Conservation (phyloP, 805 yeast species). For the Yamadazyma sp. region DNA sequence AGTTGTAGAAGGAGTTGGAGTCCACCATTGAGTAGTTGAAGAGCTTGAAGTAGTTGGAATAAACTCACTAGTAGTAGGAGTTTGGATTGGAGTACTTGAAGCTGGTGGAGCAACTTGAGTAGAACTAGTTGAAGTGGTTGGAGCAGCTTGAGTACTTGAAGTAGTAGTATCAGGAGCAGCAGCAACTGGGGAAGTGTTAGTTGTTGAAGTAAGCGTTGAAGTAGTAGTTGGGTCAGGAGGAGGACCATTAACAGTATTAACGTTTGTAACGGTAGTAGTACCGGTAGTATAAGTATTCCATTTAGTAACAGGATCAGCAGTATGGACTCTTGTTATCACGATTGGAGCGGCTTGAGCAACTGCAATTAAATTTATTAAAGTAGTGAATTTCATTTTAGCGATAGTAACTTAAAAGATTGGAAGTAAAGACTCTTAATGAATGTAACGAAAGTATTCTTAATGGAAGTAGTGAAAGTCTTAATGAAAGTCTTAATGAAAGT, state of each 20-base stretch:
- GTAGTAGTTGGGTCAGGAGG: constrained; percentile 16
- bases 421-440: too few species aligned
- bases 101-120: constrained; percentile 5
- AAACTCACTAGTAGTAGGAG: constrained; percentile 1
- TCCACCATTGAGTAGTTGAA: constrained; percentile 7
- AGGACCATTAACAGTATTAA: constrained; percentile 16
- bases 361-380: constrained; percentile 16
- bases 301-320: constrained; percentile 27
- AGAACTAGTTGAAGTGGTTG: constrained; percentile 8
- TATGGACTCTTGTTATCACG: constrained; percentile 20
- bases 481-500: too few species aligned
- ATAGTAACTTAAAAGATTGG: too few species aligned
- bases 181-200: constrained; percentile 1
- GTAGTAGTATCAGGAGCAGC: constrained; percentile 1
- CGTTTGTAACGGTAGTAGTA: constrained; percentile 14
- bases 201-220: neutral
- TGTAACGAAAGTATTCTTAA: too few species aligned
- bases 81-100: constrained; percentile 6
- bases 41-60: constrained; percentile 8
- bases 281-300: constrained; percentile 20
- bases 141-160: constrained; percentile 7
- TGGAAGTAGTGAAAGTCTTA: too few species aligned
- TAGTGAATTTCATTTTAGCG: constrained; percentile 13
- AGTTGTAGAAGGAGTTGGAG: constrained; percentile 13
- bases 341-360: constrained; percentile 23